Base-by-base conservation (phyloP, 768 basidiomycete species). In the Amanita thiersii region DNA sequence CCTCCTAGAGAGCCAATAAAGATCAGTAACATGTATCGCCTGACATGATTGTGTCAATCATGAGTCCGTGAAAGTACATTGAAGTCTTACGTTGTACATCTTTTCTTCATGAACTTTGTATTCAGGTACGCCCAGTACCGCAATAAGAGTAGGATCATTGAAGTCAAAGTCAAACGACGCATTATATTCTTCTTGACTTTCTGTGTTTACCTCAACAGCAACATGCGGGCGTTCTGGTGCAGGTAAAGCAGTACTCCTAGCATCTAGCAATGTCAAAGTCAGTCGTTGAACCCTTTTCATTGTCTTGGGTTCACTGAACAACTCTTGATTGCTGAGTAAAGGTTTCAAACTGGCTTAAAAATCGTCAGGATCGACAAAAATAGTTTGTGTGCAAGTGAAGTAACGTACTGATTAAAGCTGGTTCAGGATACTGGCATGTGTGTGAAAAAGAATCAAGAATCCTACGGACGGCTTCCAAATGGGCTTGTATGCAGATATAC, bases 141-240 rank as follows among this genome's bases (percentile, higher is more conserved):
- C 78, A 12, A 72, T 52, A 1, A 85, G 55, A 11, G 66, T 69
- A 15, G 78, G 79, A 50, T 87, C 83, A 39, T 60, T 41, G 7
- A 79, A 64, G 41, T 82, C 76, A 35, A 81, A 60, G 46, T 77
- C 72, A 29, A 81, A 52, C 32, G 65, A 62, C 18, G 48, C 48
- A 11, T 71, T 76, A 48, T 78, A 90, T 39, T 82, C 78, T 43
- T 89, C 86, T 52, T 92, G 86, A 48, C 82, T 88, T 46, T 89
- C 87, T 51, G 77, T 75, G 32, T 69, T 71, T 11, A 33, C 47
- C 25, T 53, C 53, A 23, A 46, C 34, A 40, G 43, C 47, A n/a
- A 57, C 46, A 3, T 54, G 45, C 4, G 59, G 60, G 1, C 59
- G 67, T 20, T 60, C 55, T 0, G 66, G 70, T 14, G 58, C 58